Base-by-base conservation (phyloP, 1,139 yeast species). In the Pichia sp. region DNA sequence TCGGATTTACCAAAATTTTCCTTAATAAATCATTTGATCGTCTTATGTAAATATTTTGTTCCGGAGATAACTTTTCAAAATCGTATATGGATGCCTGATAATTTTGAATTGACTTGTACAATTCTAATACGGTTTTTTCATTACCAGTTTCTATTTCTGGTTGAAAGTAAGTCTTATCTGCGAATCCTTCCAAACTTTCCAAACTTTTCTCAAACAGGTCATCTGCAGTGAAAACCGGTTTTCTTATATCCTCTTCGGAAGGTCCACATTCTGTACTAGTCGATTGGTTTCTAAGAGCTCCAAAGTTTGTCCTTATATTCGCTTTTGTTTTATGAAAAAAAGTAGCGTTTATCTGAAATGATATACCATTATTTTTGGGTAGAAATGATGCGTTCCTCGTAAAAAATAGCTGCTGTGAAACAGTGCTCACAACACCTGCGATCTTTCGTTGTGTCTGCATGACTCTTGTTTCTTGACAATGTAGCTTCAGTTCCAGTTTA, bases 11-110 rank as follows among this genome's bases (percentile, higher is more conserved):
- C 16, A 59, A 26, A 2, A 57, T n/a, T 10, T 46, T 40, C 10
- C 9, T 36, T 18, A 60, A 13, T 12, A 63, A 36, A n/a, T 55
- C 50, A 41, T 63, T 63, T 2, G 65, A 59, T 44, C 54, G 47
- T 18, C 53, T 34, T 19, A 62, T 52, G 36, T 55, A 56, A 23
- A 47, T 52, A 49, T 60, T 58, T 12, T 58, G 52, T 10, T 51
- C 48, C 5, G 60, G 58, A 23, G 59, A 51, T 16, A 60, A 40
- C 42, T 60, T 59, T 42, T 53, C 54, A 16, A 56, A 58, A 36
- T 58, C 61, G 23, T 57, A 56, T 3, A 65, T 51, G 4, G 60
- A 46, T 26, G 58, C 60, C 43, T 65, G 68, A 47, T 55, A 63
- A 23, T 41, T 46, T 44, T 55, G 54, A 19, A 58, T 47, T 3